These are phyloP conservation scores for Ustilago shanxiensis DNA, from an alignment of 1,284 basidiomycete genomes.

Conservation along the genomic window DNA sequence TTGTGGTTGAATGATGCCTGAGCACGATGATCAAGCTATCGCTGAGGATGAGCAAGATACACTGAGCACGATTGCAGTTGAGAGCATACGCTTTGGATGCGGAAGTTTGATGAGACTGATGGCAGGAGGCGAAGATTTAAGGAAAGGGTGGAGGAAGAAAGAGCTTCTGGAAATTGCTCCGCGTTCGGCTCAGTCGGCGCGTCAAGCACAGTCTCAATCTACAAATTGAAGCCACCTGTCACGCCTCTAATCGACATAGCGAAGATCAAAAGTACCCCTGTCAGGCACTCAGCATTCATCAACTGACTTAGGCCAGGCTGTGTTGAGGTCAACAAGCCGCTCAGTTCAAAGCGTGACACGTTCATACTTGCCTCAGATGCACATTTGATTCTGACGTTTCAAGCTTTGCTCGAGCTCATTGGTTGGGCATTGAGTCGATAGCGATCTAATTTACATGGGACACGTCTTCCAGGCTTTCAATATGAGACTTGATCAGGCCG, in stretches of 20 bases:
- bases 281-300: neutral
- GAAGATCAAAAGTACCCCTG: neutral
- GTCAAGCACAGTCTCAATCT: neutral
- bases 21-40: neutral
- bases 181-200: neutral
- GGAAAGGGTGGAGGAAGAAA: neutral
- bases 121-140: too few species aligned
- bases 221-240: neutral
- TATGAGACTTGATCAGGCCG: slow-evolving; percentile 71
- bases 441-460: slow-evolving; percentile 29
- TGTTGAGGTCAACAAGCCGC: neutral
- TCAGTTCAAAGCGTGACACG: neutral
- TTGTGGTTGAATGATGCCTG: neutral
- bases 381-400: neutral
- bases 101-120: neutral
- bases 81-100: neutral
- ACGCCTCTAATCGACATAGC: neutral
- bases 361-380: neutral
- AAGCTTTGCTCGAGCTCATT: slow-evolving; percentile 1
- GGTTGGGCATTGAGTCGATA: slow-evolving; percentile 5
- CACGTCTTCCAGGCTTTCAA: neutral
- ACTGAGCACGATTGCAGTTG: neutral
- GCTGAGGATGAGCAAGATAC: neutral
- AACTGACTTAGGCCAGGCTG: neutral
- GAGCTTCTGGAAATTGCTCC: neutral